Evolutionary conservation across 257 asterid species (phyloP), one percentile per base, ranked within the genome.

Genomic region (Gardenia jasminoides): DNA sequence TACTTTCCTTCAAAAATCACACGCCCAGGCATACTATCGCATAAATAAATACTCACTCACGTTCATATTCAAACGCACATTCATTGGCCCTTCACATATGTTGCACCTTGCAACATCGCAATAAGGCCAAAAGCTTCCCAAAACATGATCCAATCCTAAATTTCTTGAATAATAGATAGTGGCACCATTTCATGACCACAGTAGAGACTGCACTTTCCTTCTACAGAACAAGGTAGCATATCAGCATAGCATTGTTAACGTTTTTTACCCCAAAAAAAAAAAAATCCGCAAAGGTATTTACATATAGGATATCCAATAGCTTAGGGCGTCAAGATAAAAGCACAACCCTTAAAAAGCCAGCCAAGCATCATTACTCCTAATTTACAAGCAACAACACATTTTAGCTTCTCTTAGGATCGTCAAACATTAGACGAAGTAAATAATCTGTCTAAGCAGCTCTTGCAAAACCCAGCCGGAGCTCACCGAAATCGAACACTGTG

Each of bases 401-500:
- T 62, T 26, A 11, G 67, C 67, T 28, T 10, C 36, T 31, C 77
- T 54, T 0, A 48, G 16, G 48, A 72, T 52, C 33, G 36, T 56
- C 11, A 31, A 52, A 54, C 48, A 7, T 7, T 43, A n/a, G 36
- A 44, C 56, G 43, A 4, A 26, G 11, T 9, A 43, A 76, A 44
- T 17, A 7, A 8, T 1, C 20, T 6, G 22, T 4, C 70, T 84
- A 92, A 26, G 89, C 95, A 77, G 99, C 88, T 83, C 88, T 91
- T 1, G 99, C 98, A 72, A 94, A 94, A n/a, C 99, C 99, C 59
- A 94, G 77, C 64, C 43, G 97, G 56, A 90, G 96, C 71, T 93
- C 90, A 12, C 99, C 99, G 28, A 33, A 93, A 78, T 94, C 99
- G 75, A 94, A 94, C 46, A 94, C 96, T 0, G 99, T 94, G 90